Conservation (phyloP, 2,329 filamentous ascomycete species). For the Fusarium sororula region DNA sequence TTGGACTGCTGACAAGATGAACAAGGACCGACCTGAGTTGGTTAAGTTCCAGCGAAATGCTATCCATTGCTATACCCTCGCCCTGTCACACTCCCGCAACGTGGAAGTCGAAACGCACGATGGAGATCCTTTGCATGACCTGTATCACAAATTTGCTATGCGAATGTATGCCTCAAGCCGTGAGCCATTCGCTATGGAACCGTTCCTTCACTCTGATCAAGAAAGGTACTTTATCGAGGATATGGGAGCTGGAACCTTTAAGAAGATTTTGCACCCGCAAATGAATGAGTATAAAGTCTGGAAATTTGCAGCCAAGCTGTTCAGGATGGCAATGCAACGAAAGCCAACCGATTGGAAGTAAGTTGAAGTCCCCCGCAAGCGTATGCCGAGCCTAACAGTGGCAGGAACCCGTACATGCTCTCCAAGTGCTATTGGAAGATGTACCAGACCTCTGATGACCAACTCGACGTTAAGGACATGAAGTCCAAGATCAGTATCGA, state of each 20-base stretch:
- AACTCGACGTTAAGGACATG: conserved; percentile 56
- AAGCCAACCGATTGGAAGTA: conserved; percentile 67
- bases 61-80: conserved; percentile 80
- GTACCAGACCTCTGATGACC: conserved; percentile 60
- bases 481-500: conserved; percentile 45
- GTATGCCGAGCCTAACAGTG: conserved; percentile 34
- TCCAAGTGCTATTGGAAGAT: conserved; percentile 72
- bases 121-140: conserved; percentile 64
- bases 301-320: conserved; percentile 67
- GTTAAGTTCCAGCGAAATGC: conserved; percentile 79
- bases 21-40: conserved; percentile 80
- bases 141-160: conserved; percentile 70
- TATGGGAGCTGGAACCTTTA: conserved; percentile 60
- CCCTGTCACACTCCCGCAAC: conserved; percentile 63
- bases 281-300: conserved; percentile 69
- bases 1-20: conserved; percentile 92
- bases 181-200: conserved; percentile 70
- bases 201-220: conserved; percentile 65
- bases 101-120: conserved; percentile 56
- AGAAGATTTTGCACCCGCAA: conserved; percentile 61
- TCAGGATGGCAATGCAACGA: conserved; percentile 63
- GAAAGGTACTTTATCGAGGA: conserved; percentile 66
- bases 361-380: conserved; percentile 38
- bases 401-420: conserved; percentile 67
- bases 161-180: conserved; percentile 69